Evolutionary conservation across 306 rosid species (phyloP).

Genomic region (Cyamopsis tetragonoloba): DNA sequence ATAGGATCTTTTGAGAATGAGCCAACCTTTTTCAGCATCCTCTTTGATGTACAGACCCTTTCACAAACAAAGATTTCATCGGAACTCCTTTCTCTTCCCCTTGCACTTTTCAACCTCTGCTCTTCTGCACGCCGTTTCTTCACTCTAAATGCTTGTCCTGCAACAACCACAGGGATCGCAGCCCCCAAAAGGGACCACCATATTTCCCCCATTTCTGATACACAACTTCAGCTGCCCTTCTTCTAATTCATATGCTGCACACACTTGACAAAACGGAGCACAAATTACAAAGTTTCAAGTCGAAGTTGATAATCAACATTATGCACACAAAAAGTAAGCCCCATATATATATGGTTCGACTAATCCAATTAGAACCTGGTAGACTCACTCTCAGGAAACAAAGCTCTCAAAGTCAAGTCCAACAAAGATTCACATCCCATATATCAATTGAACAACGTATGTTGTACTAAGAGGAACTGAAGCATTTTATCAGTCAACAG

Average conservation of each 20-base stretch:
- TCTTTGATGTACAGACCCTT: slow-evolving; percentile 88
- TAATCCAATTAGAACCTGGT: no score
- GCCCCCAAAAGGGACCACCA: slow-evolving; percentile 95
- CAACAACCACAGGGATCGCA: slow-evolving; percentile 73
- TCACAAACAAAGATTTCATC: slow-evolving; percentile 91
- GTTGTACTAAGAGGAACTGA: no score
- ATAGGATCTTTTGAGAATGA: slow-evolving; percentile 92
- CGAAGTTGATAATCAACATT: background rate
- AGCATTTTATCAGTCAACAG: no score
- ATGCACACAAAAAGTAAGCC: background rate
- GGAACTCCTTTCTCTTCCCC: slow-evolving; percentile 88
- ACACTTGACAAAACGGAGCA: background rate
- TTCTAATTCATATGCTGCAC: slow-evolving; percentile 31
- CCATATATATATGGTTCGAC: no score
- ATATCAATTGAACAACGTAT: no score
- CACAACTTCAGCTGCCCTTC: slow-evolving; percentile 28
- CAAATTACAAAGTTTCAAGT: background rate
- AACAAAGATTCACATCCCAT: no score
- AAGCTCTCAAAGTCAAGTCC: no score
- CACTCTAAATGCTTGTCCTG: slow-evolving; percentile 73
- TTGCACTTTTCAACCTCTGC: slow-evolving; percentile 56
- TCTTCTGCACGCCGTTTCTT: slow-evolving; percentile 69
- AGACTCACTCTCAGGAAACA: no score
- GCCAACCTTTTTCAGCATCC: slow-evolving; percentile 90
- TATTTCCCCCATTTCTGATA: slow-evolving; percentile 63